These are phyloP conservation scores for Jaapia argillacea DNA, from an alignment of 768 basidiomycete genomes.

Conservation along the genomic window DNA sequence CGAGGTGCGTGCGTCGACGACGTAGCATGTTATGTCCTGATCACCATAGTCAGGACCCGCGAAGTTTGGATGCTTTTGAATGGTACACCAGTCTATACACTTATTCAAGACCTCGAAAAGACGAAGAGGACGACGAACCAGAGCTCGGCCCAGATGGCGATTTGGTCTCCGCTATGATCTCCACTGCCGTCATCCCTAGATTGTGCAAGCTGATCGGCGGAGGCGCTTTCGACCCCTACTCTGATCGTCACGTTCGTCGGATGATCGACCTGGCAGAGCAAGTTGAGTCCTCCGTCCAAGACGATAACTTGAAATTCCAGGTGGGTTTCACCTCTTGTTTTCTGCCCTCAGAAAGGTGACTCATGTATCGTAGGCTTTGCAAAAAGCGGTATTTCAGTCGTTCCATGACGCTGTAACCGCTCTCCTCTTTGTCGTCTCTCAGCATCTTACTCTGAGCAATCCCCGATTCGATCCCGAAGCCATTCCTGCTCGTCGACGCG, in stretches of 20 bases:
- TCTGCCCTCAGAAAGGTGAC: slow-evolving; percentile 1
- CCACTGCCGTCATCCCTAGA: slow-evolving; percentile 72
- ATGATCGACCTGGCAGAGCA: slow-evolving; percentile 74
- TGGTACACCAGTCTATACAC: slow-evolving; percentile 78
- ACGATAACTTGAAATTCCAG: slow-evolving; percentile 53
- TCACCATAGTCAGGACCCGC: slow-evolving; percentile 27
- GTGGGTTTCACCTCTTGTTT: slow-evolving; percentile 23
- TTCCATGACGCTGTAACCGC: slow-evolving; percentile 51
- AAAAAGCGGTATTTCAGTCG: slow-evolving; percentile 38
- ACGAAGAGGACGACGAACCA: slow-evolving; percentile 29
- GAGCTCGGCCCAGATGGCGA: slow-evolving; percentile 80
- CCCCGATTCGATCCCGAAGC: slow-evolving; percentile 67
- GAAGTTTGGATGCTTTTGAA: slow-evolving; percentile 64
- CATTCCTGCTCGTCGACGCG: slow-evolving; percentile 60
- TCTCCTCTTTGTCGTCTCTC: slow-evolving; percentile 37
- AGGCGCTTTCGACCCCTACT: slow-evolving; percentile 82
- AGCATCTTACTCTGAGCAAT: slow-evolving; percentile 33
- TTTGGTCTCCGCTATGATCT: slow-evolving; percentile 78
- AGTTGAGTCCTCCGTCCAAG: slow-evolving; percentile 64
- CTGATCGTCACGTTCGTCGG: slow-evolving; percentile 45
- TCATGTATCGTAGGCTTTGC: slow-evolving; percentile 33
- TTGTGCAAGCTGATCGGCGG: slow-evolving; percentile 63
- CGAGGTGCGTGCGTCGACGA: slow-evolving; percentile 36
- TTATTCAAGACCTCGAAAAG: slow-evolving; percentile 49
- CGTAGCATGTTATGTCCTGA: too few relatives aligned